Base-by-base conservation (phyloP, 2,329 filamentous ascomycete species). In the Cytospora schulzeri region DNA sequence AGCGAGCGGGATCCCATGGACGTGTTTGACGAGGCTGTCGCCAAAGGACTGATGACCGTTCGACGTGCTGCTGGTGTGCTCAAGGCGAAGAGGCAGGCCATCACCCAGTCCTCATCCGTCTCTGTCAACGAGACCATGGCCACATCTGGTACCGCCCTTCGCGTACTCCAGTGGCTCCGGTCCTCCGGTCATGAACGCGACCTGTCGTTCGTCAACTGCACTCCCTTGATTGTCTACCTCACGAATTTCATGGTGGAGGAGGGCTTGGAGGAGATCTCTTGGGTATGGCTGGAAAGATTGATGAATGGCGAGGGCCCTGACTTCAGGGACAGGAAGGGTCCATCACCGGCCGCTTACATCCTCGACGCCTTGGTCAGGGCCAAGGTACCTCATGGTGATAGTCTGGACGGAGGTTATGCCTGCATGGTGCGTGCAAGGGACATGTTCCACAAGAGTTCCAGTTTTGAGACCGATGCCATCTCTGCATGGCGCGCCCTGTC, bases 11-110 rank as follows among this genome's bases (percentile, higher is more conserved):
- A 83, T 52, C 83, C 82, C 4, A 82, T 85, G 76, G 78, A 82
- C 48, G 78, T 87, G 4, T 88, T 88, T 65, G 80, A 85, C 67
- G 77, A 80, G 63, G 85, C 84, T 22, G 83, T 84, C 2, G 78
- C 82, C 15, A 79, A 78, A 70, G 84, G 84, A 45, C 77, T 87
- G 69, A 86, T 88, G 85, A 86, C 79, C 4, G 71, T 80, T 1
- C 76, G 77, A 48, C 79, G 82, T 1, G 85, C 85, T 0, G 80
- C 80, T 1, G 85, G 85, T 15, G 86, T 84, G 65, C 76, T 88
- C 60, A 73, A 79, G 33, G 78, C 80, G 19, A 80, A 85, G 69
- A 73, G 75, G 35, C 76, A 78, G 48, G 76, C 80, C 24, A 75
- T 83, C 31, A 60, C 71, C 2, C 70, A 74, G 58, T 70, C 77